Percentiles rank a stretch among this genome's conserved stretches.
Evolutionary conservation across 768 basidiomycete species (phyloP).

Genomic region (Russula griseocarnosa): DNA sequence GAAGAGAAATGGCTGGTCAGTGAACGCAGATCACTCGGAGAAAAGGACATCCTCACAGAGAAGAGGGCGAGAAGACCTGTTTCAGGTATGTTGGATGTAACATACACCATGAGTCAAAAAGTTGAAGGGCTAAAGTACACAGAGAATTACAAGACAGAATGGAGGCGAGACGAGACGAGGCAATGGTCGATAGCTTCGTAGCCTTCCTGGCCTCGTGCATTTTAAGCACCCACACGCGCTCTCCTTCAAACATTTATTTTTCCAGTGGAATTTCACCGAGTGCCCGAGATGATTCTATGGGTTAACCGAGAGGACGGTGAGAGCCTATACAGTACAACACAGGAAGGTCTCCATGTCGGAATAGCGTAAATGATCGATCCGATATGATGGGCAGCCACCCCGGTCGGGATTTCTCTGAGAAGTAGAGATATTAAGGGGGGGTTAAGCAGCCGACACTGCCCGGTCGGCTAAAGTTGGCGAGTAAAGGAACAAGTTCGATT

Average conservation of each 20-base stretch:
- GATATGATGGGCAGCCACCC: background rate
- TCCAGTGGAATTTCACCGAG: background rate
- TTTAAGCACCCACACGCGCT: conserved; percentile 4
- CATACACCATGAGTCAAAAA: conserved; percentile 8
- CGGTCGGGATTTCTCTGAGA: background rate
- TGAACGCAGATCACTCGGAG: background rate
- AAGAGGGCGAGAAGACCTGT: conserved; percentile 10
- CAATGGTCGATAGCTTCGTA: background rate
- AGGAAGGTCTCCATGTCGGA: conserved; percentile 12
- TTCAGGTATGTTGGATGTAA: conserved; percentile 3
- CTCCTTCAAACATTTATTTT: conserved; percentile 6
- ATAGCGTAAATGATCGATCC: conserved; percentile 9
- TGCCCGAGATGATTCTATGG: conserved; percentile 5
- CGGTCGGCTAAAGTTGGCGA: background rate
- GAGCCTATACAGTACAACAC: background rate
- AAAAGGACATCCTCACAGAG: background rate
- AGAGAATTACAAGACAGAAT: conserved; percentile 9
- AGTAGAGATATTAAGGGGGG: background rate
- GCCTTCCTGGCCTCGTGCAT: background rate
- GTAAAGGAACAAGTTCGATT: background rate
- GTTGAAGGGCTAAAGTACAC: conserved; percentile 11
- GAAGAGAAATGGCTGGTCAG: conserved; percentile 2
- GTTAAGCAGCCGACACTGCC: background rate
- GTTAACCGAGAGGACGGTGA: background rate
- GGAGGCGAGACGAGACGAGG: background rate